Evolutionary conservation across 225 moss, liverwort and hornwort species (phyloP), one percentile per base, ranked within the genome.

Genomic region (Ulota crispa): DNA sequence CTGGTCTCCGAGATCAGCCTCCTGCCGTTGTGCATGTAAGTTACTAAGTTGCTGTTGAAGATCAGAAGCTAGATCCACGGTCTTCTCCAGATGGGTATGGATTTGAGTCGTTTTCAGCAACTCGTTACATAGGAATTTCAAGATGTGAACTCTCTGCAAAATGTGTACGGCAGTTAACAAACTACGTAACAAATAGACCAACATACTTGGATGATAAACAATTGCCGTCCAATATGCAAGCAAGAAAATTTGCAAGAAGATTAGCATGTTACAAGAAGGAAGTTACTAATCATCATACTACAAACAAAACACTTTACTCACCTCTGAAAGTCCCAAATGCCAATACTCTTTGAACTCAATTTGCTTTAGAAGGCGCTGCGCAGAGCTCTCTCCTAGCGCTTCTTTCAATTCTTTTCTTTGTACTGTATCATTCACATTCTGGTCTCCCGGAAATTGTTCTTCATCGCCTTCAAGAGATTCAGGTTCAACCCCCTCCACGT

Each of bases 121-220:
- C 89, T 94, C 93, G 75, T 96, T 91, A 71, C 96, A 96, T 59
- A 99, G 79, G 77, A 91, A 93, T 73, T 89, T 96, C 85, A 99
- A 83, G 59, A 99, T 79, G 26, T 81, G 76, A 61, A 99, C 85
- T 83, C 93, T 96, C 96, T 99, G 93, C 78, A 79, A 75, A 65
- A 77, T 50, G n/a, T 24, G 28, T 45, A 64, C 55, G 81, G 45
- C 64, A 78, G 80, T 82, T 43, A 73, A 74, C 68, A 83, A 77
- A 83, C 28, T 27, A 61, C 39, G 56, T 66, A 72, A 68, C 39
- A 75, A 34, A 67, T 24, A 73, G 32, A 32, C 37, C 76, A 85
- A 54, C 36, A 72, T 9, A 26, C 23, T 15, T 78, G 45, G 26
- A 70, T 57, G 75, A 9, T 75, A 47, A 57, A 67, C 55, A 41